These are phyloP conservation scores for Clavulina sp. DNA, from an alignment of 768 basidiomycete species.

Conservation along the genomic window DNA sequence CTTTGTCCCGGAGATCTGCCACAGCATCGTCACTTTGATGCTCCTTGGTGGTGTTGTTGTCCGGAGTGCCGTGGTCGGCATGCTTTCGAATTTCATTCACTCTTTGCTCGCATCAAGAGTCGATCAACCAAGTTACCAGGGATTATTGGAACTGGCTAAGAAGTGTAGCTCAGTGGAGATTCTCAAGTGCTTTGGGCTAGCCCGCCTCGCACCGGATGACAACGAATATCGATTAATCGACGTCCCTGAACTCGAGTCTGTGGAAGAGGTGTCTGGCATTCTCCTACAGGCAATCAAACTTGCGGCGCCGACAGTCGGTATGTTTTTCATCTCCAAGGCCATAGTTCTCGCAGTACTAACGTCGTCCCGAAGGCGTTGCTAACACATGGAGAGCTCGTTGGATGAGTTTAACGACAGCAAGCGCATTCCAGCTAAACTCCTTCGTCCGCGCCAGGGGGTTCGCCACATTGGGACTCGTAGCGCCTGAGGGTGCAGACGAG, in stretches of 20 bases:
- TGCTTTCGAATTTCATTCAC: constrained; percentile 68
- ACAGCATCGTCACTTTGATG: constrained; percentile 61
- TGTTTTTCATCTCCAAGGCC: constrained; percentile 12
- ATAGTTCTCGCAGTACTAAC: neutral
- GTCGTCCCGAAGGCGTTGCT: constrained; percentile 35
- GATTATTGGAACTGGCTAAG: constrained; percentile 44
- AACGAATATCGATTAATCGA: constrained; percentile 51
- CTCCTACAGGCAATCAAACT: constrained; percentile 46
- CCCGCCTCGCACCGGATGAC: constrained; percentile 41
- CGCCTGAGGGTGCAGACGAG: constrained; percentile 73
- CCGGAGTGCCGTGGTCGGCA: constrained; percentile 66
- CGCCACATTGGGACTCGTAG: constrained; percentile 65
- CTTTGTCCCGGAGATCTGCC: constrained; percentile 67
- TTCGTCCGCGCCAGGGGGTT: constrained; percentile 81
- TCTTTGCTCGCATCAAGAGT: constrained; percentile 43
- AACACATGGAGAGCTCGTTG: constrained; percentile 88
- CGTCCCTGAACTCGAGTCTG: constrained; percentile 37
- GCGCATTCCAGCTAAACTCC: constrained; percentile 78
- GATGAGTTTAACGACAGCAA: constrained; percentile 78
- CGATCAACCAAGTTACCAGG: constrained; percentile 35
- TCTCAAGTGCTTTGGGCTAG: constrained; percentile 57
- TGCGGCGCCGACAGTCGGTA: constrained; percentile 53
- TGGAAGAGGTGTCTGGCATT: constrained; percentile 48
- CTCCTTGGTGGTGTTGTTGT: constrained; percentile 57
- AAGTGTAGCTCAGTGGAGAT: constrained; percentile 38